A percentile compares a stretch with the other conserved stretches of the same genome.
These are phyloP conservation scores for Cryptococcus deneoformans DNA, from an alignment of 1,284 basidiomycete genomes.

Conservation along the genomic window DNA sequence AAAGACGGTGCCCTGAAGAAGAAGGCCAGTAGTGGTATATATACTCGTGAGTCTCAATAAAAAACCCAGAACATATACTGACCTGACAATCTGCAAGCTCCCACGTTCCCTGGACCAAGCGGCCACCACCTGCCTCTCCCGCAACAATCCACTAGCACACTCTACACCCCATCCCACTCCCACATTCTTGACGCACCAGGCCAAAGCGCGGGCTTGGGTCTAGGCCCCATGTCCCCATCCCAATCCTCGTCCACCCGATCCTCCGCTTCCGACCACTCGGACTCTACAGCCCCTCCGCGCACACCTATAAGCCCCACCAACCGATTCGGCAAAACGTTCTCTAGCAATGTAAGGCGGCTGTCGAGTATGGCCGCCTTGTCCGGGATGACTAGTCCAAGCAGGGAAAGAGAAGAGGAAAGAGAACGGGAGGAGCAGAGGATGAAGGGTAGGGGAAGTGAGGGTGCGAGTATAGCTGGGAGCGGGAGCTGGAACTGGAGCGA, in stretches of 20 bases:
- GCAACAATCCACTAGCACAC: conserved; percentile 10
- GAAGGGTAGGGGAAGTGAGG: too few species aligned
- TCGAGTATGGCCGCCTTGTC: conserved; percentile 5
- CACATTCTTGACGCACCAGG: not conserved
- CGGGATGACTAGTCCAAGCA: too few species aligned
- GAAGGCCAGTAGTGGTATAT: conserved; percentile 16
- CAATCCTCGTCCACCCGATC: conserved; percentile 16
- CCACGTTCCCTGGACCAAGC: conserved; percentile 19
- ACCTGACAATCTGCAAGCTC: conserved; percentile 1
- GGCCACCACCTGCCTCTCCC: conserved; percentile 9
- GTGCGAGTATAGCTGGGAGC: too few species aligned
- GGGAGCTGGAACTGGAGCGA: too few species aligned
- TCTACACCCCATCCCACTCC: conserved; percentile 15
- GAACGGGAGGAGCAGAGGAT: too few species aligned
- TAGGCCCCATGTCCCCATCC: conserved; percentile 3
- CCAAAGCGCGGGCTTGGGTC: too few species aligned
- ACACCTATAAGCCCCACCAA: conserved; percentile 16
- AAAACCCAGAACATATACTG: too few species aligned
- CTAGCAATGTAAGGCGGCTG: conserved; percentile 9
- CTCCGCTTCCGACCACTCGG: conserved; percentile 8
- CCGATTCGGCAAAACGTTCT: conserved; percentile 9
- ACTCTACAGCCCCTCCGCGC: conserved; percentile 14
- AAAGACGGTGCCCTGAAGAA: conserved; percentile 15
- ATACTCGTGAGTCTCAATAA: conserved; percentile 14
- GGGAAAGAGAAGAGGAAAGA: too few species aligned